Percentiles rank a stretch among this genome's conserved stretches.
Conservation (phyloP, 1,139 yeast genomes). For the Pneumocystis murina region DNA sequence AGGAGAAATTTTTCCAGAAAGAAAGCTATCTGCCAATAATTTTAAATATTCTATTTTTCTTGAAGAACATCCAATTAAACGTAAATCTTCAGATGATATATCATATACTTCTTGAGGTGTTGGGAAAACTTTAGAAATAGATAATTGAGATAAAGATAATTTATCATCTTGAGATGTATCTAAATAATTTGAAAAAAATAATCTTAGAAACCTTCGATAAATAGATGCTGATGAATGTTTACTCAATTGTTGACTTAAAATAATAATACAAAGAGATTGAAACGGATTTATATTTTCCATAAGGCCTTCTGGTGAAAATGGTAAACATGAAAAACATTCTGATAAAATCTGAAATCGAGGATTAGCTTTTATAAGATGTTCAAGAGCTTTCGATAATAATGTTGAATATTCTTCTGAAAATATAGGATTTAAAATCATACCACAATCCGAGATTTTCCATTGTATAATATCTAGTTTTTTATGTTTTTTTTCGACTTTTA, state of each 20-base stretch:
- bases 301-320: slow-evolving; percentile 11
- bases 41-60: slow-evolving; percentile 45
- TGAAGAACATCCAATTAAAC: slow-evolving; percentile 55
- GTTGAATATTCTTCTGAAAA: not conserved
- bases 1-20: slow-evolving; percentile 23
- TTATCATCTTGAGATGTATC: slow-evolving; percentile 3
- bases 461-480: not conserved
- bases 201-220: slow-evolving; percentile 33
- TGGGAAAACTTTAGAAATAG: slow-evolving; percentile 28
- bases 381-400: slow-evolving; percentile 8
- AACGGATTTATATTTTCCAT: slow-evolving; percentile 14
- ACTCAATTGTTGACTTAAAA: slow-evolving; percentile 52
- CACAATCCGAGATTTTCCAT: not conserved
- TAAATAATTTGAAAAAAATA: slow-evolving; percentile 19
- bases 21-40: slow-evolving; percentile 22
- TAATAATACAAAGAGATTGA: slow-evolving; percentile 12
- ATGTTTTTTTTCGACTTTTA: not conserved
- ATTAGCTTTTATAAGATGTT: slow-evolving; percentile 14
- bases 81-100: slow-evolving; percentile 26
- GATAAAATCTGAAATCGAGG: slow-evolving; percentile 12
- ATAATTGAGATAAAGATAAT: not conserved
- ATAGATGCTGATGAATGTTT: slow-evolving; percentile 70
- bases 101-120: slow-evolving; percentile 33
- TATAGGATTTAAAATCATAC: not conserved
- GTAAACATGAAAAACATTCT: slow-evolving; percentile 10